Evolutionary conservation across 2,329 filamentous ascomycete genomes (phyloP), one percentile per base, ranked within the genome.

Genomic region (Cercospora nicotianae): DNA sequence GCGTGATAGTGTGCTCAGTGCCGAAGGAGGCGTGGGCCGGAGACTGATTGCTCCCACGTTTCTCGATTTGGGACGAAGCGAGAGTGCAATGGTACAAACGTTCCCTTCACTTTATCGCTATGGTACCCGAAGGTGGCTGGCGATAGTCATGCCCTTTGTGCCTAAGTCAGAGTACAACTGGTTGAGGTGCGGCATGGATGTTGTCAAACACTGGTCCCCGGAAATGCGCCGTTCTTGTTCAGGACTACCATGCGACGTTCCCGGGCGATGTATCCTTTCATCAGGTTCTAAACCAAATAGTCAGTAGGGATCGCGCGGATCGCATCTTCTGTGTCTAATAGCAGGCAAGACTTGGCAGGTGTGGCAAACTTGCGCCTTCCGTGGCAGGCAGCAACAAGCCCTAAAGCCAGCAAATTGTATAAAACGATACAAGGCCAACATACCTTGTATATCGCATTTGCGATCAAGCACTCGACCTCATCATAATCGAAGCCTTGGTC

Each of bases 391-490:
- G n/a, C 57, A 66, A 45, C 48, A 16, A 8, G 12, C 26, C 48
- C 48, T 55, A 5, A 26, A 28, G 26, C 12, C 2, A 26, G 26
- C 7, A 4, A 8, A 33, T 9, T 33, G 18, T 10, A 45, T 28
- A 59, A n/a, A 3, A n/a, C n/a, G 10, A 23, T 8, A 30, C 26
- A 48, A 39, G 2, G 48, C 33, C 26, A 48, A 81, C 83, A 69
- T 80, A 96, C 94, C 88, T 98, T 99, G 84, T 98, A 99, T 70
- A 99, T 97, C 87, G 97, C 92, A 78, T 97, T 98, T 30, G 95
- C 93, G 75, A 99, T 78, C 74, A 97, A 82, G 79, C 95, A 99
- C 80, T 99, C 96, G 3, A 98, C 94, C 80, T 99, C 95, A 77
- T 99, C 96, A 33, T 87, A 85, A 74, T 97, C 95, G 36, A 96